A percentile compares a stretch with the other conserved stretches of the same genome.
phyloP scores from a whole-genome alignment of 306 rosid species.

The Delonix regia region DNA sequence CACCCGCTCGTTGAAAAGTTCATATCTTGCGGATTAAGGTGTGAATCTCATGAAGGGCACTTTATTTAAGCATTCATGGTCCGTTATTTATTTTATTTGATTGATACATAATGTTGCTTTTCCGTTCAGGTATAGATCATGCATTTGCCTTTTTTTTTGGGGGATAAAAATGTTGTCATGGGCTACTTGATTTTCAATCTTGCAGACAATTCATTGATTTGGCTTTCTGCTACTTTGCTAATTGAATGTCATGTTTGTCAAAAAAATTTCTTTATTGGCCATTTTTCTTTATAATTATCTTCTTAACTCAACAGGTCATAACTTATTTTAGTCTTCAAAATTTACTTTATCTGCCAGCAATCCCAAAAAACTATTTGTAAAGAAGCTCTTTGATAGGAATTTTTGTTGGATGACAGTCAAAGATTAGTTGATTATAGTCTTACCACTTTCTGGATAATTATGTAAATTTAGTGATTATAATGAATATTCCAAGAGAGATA shows the following conservation, averaged over 20 bases:
- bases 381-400: constrained; percentile 5
- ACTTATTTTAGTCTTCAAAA: neutral
- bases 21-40: neutral
- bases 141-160: neutral
- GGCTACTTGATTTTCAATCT: neutral
- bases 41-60: neutral
- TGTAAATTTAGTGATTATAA: neutral
- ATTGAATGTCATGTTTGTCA: neutral
- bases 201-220: neutral
- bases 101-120: neutral
- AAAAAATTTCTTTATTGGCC: neutral
- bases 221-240: neutral
- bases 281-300: neutral
- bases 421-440: neutral
- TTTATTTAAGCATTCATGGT: neutral
- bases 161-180: neutral
- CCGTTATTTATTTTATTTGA: constrained; percentile 16
- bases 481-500: constrained; percentile 18
- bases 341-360: neutral
- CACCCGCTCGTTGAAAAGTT: neutral
- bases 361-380: neutral
- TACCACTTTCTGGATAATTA: neutral
- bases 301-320: neutral
- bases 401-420: neutral
- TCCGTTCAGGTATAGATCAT: neutral